Evolutionary conservation across 371 early-diverging fungal species (phyloP), one percentile per base, ranked within the genome.

Genomic region (Actinomortierella wolfii): DNA sequence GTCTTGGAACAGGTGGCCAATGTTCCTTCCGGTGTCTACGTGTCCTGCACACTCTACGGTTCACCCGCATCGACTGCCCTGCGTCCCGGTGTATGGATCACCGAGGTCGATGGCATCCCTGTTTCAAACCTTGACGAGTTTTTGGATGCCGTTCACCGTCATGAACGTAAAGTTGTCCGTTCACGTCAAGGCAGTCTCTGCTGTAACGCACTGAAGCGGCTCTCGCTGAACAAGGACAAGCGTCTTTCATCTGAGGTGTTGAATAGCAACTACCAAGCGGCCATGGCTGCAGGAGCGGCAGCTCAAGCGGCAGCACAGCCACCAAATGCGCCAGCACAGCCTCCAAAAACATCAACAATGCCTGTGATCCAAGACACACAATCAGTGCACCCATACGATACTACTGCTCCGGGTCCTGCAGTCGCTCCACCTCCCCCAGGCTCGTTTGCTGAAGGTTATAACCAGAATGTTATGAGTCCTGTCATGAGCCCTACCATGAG

Each of bases 1-100:
- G 94, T 92, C 3, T 79, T 87, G 45, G 92, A 92, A 64, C 96
- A 95, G 74, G 85, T 89, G 25, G 79, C 85, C 5, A 76, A 78
- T 3, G 76, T 90, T 18, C 94, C 94, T 1, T 77, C 81, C 0
- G 80, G 82, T 7, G 89, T 94, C 28, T 96, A 95, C 76, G 88
- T 94, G 7, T 79, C 88, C 59, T 81, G 79, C 78, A 78, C 86
- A n/a, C 71, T 85, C 26, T 84, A 87, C 53, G 94, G 94, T 6
- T 85, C 86, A 0, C 94, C 94, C 0, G 85, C 86, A 4, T 86
- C 84, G 43, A 86, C 86, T 54, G 82, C 79, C 44, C 41, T 93
- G 5, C 65, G 76, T 3, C 83, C 84, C 0, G 83, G 83, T 15
- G 79, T 89, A 24, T 92, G 91, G 86, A 86, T 87, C 46, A 80